Evolutionary conservation across 345 rosid species (phyloP).

Genomic region (Gossypium australe): DNA sequence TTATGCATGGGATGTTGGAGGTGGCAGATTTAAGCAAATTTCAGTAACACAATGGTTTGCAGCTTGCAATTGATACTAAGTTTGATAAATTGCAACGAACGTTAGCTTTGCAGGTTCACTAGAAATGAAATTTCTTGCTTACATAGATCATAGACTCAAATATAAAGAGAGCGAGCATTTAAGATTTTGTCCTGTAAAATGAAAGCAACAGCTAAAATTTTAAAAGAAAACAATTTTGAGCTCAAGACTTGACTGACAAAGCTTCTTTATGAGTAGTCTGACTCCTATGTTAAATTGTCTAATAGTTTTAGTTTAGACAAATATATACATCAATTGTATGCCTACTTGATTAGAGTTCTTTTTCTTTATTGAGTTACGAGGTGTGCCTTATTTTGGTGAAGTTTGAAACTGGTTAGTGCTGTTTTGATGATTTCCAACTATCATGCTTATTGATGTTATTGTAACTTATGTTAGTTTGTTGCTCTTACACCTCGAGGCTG

Average conservation of each 20-base stretch:
- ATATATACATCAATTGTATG: neutral
- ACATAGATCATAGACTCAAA: neutral
- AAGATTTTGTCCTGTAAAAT: neutral
- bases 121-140: neutral
- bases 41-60: neutral
- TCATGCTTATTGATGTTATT: neutral
- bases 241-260: neutral
- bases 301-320: neutral
- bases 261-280: neutral
- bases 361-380: neutral
- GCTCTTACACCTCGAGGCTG: neutral
- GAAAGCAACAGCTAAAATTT: neutral
- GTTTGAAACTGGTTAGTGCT: neutral
- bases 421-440: conserved; percentile 1
- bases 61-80: neutral
- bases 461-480: neutral
- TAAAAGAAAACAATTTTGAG: neutral
- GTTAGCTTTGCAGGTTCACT: neutral
- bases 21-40: neutral
- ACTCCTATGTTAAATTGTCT: neutral
- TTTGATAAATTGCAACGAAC: neutral
- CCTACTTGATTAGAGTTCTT: neutral
- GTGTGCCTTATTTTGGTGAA: neutral
- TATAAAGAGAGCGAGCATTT: neutral
- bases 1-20: neutral